A percentile compares a stretch with the other conserved stretches of the same genome.
Conservation (phyloP, 1,284 basidiomycete genomes). For the Salmacisia buchloeana region DNA sequence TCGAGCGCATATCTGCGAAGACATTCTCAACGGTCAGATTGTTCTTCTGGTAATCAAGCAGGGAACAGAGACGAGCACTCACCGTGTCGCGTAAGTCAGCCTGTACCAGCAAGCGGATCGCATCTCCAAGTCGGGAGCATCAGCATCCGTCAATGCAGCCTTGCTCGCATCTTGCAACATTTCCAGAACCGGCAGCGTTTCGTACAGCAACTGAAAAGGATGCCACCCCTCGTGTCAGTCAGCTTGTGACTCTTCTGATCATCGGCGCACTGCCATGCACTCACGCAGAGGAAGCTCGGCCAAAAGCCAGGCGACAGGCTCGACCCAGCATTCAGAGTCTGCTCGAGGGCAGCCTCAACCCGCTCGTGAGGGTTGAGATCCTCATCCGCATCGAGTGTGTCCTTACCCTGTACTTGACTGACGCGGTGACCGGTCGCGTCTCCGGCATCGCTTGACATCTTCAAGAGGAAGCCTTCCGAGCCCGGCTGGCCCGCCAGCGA, state of each 20-base stretch:
- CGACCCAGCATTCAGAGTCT: conserved; percentile 61
- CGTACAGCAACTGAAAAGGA: conserved; percentile 63
- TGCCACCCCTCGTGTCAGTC: conserved; percentile 50
- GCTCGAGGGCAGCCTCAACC: conserved; percentile 9
- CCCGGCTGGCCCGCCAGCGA: conserved; percentile 59
- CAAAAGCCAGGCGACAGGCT: conserved; percentile 66
- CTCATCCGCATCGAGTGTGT: neutral
- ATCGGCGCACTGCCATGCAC: conserved; percentile 55
- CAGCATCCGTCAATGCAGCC: conserved; percentile 50
- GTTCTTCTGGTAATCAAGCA: neutral
- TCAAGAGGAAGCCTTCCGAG: conserved; percentile 15
- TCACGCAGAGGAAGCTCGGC: conserved; percentile 62
- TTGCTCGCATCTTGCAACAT: conserved; percentile 63
- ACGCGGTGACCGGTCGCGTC: too few species aligned
- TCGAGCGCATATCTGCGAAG: conserved; percentile 65
- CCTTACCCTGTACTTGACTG: neutral
- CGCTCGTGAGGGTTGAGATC: conserved; percentile 9
- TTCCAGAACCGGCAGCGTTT: conserved; percentile 67
- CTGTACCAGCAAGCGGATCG: conserved; percentile 76
- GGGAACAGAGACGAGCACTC: conserved; percentile 18
- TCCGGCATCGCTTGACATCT: conserved; percentile 14
- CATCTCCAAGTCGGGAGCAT: conserved; percentile 59
- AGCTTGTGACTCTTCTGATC: neutral
- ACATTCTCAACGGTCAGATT: conserved; percentile 3
- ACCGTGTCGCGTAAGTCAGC: conserved; percentile 65